Evolutionary conservation across 805 yeast species (phyloP).

Genomic region (Wickerhamomyces alni): DNA sequence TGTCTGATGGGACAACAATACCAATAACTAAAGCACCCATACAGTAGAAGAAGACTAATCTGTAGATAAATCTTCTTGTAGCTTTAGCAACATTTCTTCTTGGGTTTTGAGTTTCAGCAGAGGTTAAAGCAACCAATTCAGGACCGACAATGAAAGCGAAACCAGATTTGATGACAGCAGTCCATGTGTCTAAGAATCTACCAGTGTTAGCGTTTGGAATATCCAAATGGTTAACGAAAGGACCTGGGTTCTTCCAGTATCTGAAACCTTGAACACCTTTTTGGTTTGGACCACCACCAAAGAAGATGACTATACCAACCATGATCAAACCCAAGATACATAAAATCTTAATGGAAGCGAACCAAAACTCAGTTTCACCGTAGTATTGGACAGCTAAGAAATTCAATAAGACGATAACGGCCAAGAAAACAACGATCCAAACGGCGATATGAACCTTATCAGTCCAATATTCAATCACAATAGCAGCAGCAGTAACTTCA

Average conservation of each 20-base stretch:
- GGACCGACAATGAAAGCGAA: constrained; percentile 61
- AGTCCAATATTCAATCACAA: constrained; percentile 49
- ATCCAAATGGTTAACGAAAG: constrained; percentile 41
- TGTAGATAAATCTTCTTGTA: constrained; percentile 47
- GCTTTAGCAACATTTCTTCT: constrained; percentile 41
- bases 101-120: constrained; percentile 43
- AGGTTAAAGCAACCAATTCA: constrained; percentile 50
- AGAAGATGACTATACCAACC: constrained; percentile 49
- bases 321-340: constrained; percentile 59
- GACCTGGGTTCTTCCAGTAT: constrained; percentile 58
- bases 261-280: constrained; percentile 57
- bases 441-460: constrained; percentile 51
- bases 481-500: constrained; percentile 58
- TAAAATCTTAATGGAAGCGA: constrained; percentile 49
- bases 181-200: constrained; percentile 57
- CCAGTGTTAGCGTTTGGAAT: constrained; percentile 46
- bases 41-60: constrained; percentile 54
- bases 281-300: constrained; percentile 58
- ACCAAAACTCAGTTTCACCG: constrained; percentile 64
- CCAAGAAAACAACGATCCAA: constrained; percentile 53
- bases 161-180: constrained; percentile 57
- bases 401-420: constrained; percentile 39
- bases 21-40: constrained; percentile 67
- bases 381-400: constrained; percentile 53
- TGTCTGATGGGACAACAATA: constrained; percentile 56